phyloP scores from a whole-genome alignment of 1,284 basidiomycete species.

The Fomitopsis pinicola region DNA sequence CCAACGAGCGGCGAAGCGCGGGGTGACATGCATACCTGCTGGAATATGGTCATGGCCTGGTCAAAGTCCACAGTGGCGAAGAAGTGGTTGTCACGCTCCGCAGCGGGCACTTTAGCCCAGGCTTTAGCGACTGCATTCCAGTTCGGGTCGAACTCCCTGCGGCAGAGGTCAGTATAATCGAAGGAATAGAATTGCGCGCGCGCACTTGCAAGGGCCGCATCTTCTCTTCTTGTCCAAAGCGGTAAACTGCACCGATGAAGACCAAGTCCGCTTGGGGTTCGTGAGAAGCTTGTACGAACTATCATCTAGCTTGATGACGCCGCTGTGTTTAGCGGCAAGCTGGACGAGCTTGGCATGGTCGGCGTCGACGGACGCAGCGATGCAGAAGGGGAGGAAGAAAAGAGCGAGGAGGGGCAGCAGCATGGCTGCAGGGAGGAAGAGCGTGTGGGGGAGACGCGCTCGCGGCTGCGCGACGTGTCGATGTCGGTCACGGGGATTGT shows the following conservation, averaged over 20 bases:
- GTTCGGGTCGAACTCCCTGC: conserved; percentile 80
- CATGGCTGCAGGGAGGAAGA: conserved; percentile 28
- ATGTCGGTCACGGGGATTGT: background rate
- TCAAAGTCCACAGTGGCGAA: conserved; percentile 91
- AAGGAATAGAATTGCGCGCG: background rate
- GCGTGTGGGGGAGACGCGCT: conserved; percentile 10
- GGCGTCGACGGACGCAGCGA: conserved; percentile 37
- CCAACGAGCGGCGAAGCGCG: background rate
- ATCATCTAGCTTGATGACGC: conserved; percentile 77
- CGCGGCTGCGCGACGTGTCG: conserved; percentile 23
- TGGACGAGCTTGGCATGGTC: conserved; percentile 51
- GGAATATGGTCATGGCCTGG: conserved; percentile 70
- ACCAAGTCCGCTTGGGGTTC: conserved; percentile 75
- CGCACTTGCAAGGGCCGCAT: conserved; percentile 75
- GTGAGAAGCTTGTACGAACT: conserved; percentile 74
- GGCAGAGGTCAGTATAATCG: background rate
- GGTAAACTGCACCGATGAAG: conserved; percentile 79
- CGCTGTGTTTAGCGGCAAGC: conserved; percentile 67
- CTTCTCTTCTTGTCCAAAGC: conserved; percentile 77
- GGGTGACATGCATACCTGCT: conserved; percentile 52
- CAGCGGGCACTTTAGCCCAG: conserved; percentile 62
- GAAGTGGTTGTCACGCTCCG: conserved; percentile 77
- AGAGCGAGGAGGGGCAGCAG: conserved; percentile 40
- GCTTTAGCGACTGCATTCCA: conserved; percentile 77
- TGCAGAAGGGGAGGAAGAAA: conserved; percentile 39